Percentiles rank a stretch among this genome's conserved stretches.
Evolutionary conservation across 1,139 yeast species (phyloP).

Genomic region (Yamadazyma siamensis): DNA sequence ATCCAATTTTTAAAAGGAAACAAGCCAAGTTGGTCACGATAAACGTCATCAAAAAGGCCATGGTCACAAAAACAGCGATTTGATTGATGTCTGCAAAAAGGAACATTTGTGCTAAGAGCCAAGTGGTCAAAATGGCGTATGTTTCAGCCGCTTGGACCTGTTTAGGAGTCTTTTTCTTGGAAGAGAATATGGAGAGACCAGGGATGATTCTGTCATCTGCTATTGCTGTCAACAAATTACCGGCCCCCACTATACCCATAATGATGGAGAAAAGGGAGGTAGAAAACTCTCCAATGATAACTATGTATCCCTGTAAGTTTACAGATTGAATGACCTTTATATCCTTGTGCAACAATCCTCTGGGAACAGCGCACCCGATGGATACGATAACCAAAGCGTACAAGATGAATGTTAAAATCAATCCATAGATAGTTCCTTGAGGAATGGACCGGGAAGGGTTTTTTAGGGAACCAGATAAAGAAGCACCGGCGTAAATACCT

Average conservation of each 20-base stretch:
- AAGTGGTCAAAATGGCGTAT: constrained; percentile 58
- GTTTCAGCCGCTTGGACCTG: constrained; percentile 57
- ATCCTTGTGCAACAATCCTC: constrained; percentile 71
- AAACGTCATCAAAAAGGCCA: constrained; percentile 96
- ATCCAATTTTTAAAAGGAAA: constrained; percentile 76
- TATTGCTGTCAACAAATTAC: constrained; percentile 84
- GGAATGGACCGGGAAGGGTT: constrained; percentile 89
- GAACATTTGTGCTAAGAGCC: constrained; percentile 78
- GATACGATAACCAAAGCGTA: constrained; percentile 75
- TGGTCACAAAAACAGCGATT: constrained; percentile 91
- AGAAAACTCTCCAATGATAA: constrained; percentile 84
- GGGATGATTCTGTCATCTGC: constrained; percentile 86
- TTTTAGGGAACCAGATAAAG: constrained; percentile 93
- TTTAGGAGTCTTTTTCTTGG: constrained; percentile 30
- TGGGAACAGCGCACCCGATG: constrained; percentile 75
- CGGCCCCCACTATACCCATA: constrained; percentile 94
- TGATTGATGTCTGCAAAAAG: constrained; percentile 87
- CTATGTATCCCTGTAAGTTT: constrained; percentile 63
- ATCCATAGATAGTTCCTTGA: constrained; percentile 80
- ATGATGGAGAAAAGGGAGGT: constrained; percentile 89
- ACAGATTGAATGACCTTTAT: constrained; percentile 82
- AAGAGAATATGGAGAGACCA: constrained; percentile 57
- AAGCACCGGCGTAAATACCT: constrained; percentile 98
- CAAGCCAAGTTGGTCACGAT: constrained; percentile 93
- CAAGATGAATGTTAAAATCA: constrained; percentile 67